Percentiles rank a stretch among this genome's conserved stretches.
Evolutionary conservation across 805 yeast genomes (phyloP).

Genomic region (Saturnispora bothae): DNA sequence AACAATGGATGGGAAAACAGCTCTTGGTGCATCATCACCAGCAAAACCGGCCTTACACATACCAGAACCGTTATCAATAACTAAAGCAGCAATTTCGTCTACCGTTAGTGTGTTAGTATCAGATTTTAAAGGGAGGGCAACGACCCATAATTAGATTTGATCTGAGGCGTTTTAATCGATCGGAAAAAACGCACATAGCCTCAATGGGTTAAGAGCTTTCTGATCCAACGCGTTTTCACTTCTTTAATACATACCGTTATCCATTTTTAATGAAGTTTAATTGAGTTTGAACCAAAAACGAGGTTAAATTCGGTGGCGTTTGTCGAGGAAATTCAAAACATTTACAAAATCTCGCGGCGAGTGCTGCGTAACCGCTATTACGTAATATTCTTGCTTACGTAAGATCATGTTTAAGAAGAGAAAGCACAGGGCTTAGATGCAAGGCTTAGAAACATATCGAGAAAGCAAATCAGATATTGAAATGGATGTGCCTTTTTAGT

Average conservation of each 20-base stretch:
- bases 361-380: conserved; percentile 3
- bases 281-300: not conserved
- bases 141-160: too few relatives aligned
- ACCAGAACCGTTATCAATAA: conserved; percentile 99
- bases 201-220: too few relatives aligned
- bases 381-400: too few relatives aligned
- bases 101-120: conserved; percentile 7
- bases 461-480: too few relatives aligned
- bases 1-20: conserved; percentile 99
- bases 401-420: too few relatives aligned
- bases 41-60: conserved; percentile 99
- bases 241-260: conserved; percentile 11
- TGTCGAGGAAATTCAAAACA: not conserved
- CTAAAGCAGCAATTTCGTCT: conserved; percentile 50
- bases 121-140: too few relatives aligned
- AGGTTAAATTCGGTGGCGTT: not conserved
- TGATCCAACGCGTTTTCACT: too few relatives aligned
- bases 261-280: conserved; percentile 3
- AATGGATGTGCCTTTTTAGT: too few relatives aligned
- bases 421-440: too few relatives aligned
- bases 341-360: not conserved
- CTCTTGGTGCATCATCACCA: conserved; percentile 99
- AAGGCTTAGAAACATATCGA: too few relatives aligned
- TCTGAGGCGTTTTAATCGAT: too few relatives aligned
- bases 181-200: too few relatives aligned